phyloP scores from a whole-genome alignment of 768 basidiomycete genomes.

The Mycena belliarum region DNA sequence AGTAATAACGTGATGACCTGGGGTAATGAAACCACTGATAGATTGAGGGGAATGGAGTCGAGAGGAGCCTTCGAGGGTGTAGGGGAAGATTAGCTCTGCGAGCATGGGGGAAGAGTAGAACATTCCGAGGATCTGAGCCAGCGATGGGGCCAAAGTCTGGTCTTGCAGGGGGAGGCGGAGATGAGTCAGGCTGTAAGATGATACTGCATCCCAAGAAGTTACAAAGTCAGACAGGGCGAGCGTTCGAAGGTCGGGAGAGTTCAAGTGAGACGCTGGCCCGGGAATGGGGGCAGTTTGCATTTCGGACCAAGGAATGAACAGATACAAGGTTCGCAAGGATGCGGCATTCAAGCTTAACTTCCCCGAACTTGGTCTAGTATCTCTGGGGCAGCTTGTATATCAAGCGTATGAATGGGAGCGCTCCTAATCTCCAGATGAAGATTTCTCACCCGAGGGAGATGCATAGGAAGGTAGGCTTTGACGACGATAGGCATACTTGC shows the following conservation, averaged over 20 bases:
- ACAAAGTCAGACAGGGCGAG: slow-evolving; percentile 13
- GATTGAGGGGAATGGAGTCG: slow-evolving; percentile 5
- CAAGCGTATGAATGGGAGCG: slow-evolving; percentile 3
- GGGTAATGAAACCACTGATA: neutral
- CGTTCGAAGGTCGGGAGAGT: neutral
- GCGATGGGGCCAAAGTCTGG: neutral
- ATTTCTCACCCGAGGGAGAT: slow-evolving; percentile 3
- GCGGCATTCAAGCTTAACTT: neutral
- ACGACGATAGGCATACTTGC: neutral
- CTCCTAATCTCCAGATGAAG: neutral
- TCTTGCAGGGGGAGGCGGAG: slow-evolving; percentile 7
- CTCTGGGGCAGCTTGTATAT: slow-evolving; percentile 1
- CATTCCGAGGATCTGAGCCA: slow-evolving; percentile 11
- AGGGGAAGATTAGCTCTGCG: slow-evolving; percentile 1
- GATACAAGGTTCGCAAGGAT: neutral
- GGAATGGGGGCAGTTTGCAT: neutral
- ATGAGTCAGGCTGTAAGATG: slow-evolving; percentile 5
- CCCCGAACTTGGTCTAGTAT: neutral
- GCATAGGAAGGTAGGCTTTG: slow-evolving; percentile 2
- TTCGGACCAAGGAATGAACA: slow-evolving; percentile 5
- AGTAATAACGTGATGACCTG: neutral
- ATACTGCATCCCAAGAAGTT: neutral
- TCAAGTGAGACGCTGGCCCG: neutral
- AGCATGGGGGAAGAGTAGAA: slow-evolving; percentile 9
- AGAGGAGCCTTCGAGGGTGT: slow-evolving; percentile 3